Evolutionary conservation across 1,284 basidiomycete genomes (phyloP).

Genomic region (Trametes versicolor): DNA sequence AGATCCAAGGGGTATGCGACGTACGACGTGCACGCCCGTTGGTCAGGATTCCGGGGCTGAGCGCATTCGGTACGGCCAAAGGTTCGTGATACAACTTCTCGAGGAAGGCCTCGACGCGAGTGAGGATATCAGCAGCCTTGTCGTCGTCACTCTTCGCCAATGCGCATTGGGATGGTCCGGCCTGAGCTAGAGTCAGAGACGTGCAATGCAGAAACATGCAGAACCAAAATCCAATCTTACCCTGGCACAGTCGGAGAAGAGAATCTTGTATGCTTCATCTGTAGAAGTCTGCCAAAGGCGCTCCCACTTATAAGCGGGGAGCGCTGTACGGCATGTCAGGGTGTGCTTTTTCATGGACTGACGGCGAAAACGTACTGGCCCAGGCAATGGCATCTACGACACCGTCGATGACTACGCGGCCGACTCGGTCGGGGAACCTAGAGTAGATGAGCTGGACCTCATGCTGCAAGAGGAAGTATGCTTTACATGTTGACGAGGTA

Average conservation of each 20-base stretch:
- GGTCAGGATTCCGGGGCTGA: constrained; percentile 46
- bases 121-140: constrained; percentile 39
- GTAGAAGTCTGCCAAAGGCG: constrained; percentile 44
- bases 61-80: constrained; percentile 41
- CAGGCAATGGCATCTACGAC: constrained; percentile 40
- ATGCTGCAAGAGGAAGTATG: constrained; percentile 40
- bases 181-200: constrained; percentile 27
- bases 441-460: background rate
- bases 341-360: background rate
- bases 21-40: constrained; percentile 46
- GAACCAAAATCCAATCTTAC: background rate
- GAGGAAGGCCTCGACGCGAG: constrained; percentile 47
- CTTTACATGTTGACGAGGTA: constrained; percentile 40
- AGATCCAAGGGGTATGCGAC: background rate
- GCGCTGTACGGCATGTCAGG: constrained; percentile 30
- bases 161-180: constrained; percentile 44
- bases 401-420: constrained; percentile 40
- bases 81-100: constrained; percentile 44
- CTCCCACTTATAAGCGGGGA: constrained; percentile 49
- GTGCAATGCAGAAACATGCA: background rate
- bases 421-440: constrained; percentile 40
- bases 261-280: constrained; percentile 45
- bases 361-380: constrained; percentile 38
- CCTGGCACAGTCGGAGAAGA: constrained; percentile 16
- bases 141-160: constrained; percentile 39